A percentile compares a stretch with the other conserved stretches of the same genome.
Conservation (phyloP, 2,329 filamentous ascomycete species). For the Byssothecium circinans region DNA sequence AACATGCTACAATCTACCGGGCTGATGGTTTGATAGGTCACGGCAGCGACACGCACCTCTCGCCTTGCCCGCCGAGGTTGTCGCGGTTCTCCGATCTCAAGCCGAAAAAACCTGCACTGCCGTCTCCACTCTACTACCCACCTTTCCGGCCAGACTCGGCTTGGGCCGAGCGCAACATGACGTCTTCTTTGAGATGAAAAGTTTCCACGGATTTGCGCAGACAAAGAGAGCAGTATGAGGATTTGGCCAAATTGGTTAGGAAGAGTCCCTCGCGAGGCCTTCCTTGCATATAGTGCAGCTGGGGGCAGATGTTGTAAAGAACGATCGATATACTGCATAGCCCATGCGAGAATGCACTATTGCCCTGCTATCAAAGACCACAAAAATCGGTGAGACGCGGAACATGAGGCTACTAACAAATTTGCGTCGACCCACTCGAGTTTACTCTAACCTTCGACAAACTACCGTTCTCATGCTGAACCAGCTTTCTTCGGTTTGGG, state of each 20-base stretch:
- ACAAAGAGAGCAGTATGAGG: too few relatives aligned
- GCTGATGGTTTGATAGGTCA: not conserved
- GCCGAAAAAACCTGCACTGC: not conserved
- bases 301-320: too few relatives aligned
- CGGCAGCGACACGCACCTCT: not conserved
- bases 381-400: not conserved
- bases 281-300: too few relatives aligned
- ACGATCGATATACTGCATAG: too few relatives aligned
- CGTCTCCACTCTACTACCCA: not conserved
- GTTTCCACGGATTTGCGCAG: too few relatives aligned
- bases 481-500: not conserved
- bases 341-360: not conserved
- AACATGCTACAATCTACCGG: too few relatives aligned
- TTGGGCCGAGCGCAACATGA: not conserved
- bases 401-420: not conserved
- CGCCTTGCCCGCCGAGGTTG: not conserved
- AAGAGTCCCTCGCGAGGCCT: too few relatives aligned
- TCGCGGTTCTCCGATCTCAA: conserved; percentile 1
- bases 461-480: not conserved
- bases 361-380: not conserved
- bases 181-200: too few relatives aligned
- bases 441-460: not conserved
- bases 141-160: not conserved
- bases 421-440: not conserved
- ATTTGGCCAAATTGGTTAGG: too few relatives aligned